Evolutionary conservation across 2,329 filamentous ascomycete genomes (phyloP).

Genomic region (Aspergillus luchuensis): DNA sequence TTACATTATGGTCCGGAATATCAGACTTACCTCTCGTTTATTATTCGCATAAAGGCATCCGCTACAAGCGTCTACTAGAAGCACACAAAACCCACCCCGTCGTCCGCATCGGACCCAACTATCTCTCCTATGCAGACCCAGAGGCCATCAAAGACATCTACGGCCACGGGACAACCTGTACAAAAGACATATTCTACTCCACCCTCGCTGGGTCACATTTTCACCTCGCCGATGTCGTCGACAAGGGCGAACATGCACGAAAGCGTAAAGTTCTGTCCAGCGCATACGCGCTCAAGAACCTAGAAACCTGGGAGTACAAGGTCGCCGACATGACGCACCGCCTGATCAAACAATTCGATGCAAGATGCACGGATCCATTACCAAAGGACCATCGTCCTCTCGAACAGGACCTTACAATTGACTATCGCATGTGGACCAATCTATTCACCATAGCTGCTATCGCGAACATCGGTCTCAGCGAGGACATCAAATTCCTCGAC

Average conservation of each 20-base stretch:
- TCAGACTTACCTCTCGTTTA: constrained; percentile 20
- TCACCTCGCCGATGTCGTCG: constrained; percentile 42
- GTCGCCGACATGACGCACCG: constrained; percentile 40
- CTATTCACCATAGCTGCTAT: constrained; percentile 44
- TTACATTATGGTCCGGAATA: constrained; percentile 17
- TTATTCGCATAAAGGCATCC: constrained; percentile 27
- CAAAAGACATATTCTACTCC: constrained; percentile 31
- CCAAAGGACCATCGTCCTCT: background rate
- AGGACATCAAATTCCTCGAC: constrained; percentile 41
- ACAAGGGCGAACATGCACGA: constrained; percentile 41
- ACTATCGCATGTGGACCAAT: constrained; percentile 42
- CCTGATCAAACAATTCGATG: constrained; percentile 39
- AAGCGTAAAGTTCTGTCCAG: constrained; percentile 44
- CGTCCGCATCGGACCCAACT: constrained; percentile 24
- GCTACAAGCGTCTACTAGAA: constrained; percentile 22
- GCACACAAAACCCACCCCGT: constrained; percentile 26
- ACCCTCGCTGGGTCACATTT: constrained; percentile 34
- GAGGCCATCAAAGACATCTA: constrained; percentile 40
- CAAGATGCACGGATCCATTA: constrained; percentile 31
- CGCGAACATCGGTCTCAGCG: constrained; percentile 42
- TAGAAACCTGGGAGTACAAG: constrained; percentile 46
- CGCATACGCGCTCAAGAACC: constrained; percentile 45
- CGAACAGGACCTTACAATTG: constrained; percentile 32
- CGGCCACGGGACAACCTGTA: constrained; percentile 38
- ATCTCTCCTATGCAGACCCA: constrained; percentile 16